Evolutionary conservation across 176 grass and related monocot species (phyloP).

Genomic region (Pharus latifolius): DNA sequence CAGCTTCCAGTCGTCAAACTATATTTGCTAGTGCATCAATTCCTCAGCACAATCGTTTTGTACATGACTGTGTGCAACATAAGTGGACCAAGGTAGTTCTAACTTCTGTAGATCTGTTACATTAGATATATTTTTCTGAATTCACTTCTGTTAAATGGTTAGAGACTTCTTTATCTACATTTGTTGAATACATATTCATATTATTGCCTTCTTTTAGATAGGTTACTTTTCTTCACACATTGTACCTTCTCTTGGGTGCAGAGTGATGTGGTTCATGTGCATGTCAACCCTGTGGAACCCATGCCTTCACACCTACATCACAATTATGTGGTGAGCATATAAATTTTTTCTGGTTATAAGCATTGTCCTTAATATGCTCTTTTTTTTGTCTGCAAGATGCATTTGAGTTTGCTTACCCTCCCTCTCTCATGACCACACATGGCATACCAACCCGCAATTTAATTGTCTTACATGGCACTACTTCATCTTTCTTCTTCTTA

Average conservation of each 20-base stretch:
- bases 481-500: no score
- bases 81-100: conserved; percentile 88
- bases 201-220: background rate
- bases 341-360: background rate
- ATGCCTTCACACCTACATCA: conserved; percentile 66
- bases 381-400: conserved; percentile 4
- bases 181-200: background rate
- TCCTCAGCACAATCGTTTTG: conserved; percentile 87
- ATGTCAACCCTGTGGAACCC: conserved; percentile 60
- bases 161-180: background rate
- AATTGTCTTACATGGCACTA: background rate
- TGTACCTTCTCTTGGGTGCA: conserved; percentile 23
- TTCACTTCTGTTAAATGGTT: background rate
- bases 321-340: conserved; percentile 48
- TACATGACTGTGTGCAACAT: conserved; percentile 75
- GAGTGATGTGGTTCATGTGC: conserved; percentile 88
- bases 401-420: background rate
- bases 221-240: background rate
- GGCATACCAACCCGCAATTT: background rate
- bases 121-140: no score
- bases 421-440: background rate
- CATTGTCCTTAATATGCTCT: background rate
- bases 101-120: background rate
- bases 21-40: conserved; percentile 91
- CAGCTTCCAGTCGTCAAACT: conserved; percentile 54